A percentile compares a stretch with the other conserved stretches of the same genome.
Evolutionary conservation across 768 basidiomycete species (phyloP).

Genomic region (Boletales sp.): DNA sequence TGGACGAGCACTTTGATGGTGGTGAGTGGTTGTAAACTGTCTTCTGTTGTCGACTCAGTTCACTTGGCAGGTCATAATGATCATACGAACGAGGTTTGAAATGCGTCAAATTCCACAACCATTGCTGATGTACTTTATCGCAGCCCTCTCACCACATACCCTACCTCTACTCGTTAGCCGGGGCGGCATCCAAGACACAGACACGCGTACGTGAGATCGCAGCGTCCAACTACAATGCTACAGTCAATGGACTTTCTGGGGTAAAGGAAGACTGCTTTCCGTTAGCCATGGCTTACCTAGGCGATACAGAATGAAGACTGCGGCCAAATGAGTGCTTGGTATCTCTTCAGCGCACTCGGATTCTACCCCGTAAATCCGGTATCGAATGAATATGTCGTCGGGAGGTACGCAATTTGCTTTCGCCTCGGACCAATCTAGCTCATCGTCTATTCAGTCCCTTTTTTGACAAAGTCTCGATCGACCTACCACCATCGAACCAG

Average conservation of each 20-base stretch:
- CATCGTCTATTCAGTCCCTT: slow-evolving; percentile 37
- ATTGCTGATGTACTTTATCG: slow-evolving; percentile 6
- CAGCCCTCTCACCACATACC: slow-evolving; percentile 87
- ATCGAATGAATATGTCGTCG: slow-evolving; percentile 70
- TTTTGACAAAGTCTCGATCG: slow-evolving; percentile 51
- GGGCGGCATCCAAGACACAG: slow-evolving; percentile 68
- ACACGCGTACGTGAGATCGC: slow-evolving; percentile 69
- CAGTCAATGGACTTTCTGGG: slow-evolving; percentile 67
- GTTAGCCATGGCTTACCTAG: not conserved
- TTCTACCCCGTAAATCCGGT: slow-evolving; percentile 86
- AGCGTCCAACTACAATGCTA: slow-evolving; percentile 58
- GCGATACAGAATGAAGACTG: slow-evolving; percentile 75
- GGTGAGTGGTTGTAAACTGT: slow-evolving; percentile 28
- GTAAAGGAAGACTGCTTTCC: slow-evolving; percentile 34
- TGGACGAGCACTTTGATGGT: slow-evolving; percentile 55
- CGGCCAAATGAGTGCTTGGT: slow-evolving; percentile 91
- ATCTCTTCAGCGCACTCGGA: slow-evolving; percentile 76
- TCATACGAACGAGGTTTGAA: slow-evolving; percentile 67
- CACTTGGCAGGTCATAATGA: slow-evolving; percentile 62
- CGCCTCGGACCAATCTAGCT: not conserved
- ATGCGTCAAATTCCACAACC: not conserved
- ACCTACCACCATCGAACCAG: slow-evolving; percentile 40
- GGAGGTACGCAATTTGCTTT: slow-evolving; percentile 45
- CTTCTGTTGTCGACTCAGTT: not conserved
- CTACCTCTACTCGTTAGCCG: slow-evolving; percentile 73